Percentiles rank a stretch among this genome's conserved stretches.
These are phyloP conservation scores for Venturia aucupariae DNA, from an alignment of 2,329 filamentous ascomycete genomes.

Conservation along the genomic window DNA sequence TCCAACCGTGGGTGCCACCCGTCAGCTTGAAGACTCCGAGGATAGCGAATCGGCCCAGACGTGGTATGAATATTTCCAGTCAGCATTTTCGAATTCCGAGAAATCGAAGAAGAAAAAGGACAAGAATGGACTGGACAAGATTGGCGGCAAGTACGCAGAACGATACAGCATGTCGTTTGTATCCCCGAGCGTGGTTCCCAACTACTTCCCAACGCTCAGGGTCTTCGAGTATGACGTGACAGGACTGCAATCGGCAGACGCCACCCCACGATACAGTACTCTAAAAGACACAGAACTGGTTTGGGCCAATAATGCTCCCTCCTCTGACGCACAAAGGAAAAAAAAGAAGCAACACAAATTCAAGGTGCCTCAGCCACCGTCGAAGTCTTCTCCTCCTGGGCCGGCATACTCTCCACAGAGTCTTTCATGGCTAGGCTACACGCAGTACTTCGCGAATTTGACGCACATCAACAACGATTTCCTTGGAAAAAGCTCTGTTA, in stretches of 20 bases:
- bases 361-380: constrained; percentile 58
- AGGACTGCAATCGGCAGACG: constrained; percentile 41
- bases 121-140: constrained; percentile 44
- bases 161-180: constrained; percentile 75
- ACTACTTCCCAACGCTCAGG: constrained; percentile 82
- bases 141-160: constrained; percentile 76
- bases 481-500: constrained; percentile 16
- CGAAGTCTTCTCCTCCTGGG: constrained; percentile 64
- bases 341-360: constrained; percentile 47
- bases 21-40: constrained; percentile 17
- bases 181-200: constrained; percentile 81
- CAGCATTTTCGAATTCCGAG: constrained; percentile 21
- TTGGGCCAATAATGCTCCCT: background rate
- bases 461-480: constrained; percentile 76
- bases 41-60: constrained; percentile 18
- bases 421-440: constrained; percentile 69
- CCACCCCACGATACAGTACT: background rate
- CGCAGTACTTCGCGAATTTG: constrained; percentile 91
- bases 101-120: constrained; percentile 44
- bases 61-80: background rate
- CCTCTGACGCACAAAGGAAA: constrained; percentile 40
- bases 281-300: constrained; percentile 15
- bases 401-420: constrained; percentile 85
- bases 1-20: constrained; percentile 43
- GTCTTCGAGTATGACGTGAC: constrained; percentile 91